Percentiles rank a stretch among this genome's conserved stretches.
phyloP scores from a whole-genome alignment of 2,329 filamentous ascomycete species.

The Trichoderma cornu-damae region DNA sequence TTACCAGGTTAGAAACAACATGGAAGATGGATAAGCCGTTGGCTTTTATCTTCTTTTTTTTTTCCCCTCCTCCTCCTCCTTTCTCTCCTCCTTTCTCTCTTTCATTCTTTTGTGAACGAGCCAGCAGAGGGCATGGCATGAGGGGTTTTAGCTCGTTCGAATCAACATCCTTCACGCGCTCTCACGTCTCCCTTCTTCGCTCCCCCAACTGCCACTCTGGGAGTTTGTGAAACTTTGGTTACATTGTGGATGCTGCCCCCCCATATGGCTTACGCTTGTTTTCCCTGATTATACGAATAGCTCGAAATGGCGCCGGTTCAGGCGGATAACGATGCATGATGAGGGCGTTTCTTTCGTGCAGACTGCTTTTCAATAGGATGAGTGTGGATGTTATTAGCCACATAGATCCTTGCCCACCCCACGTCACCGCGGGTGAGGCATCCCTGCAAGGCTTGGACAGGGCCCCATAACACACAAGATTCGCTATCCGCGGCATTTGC shows the following conservation, averaged over 20 bases:
- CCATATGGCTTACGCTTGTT: conserved; percentile 13
- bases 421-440: conserved; percentile 17
- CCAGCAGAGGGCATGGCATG: conserved; percentile 4
- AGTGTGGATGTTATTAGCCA: conserved; percentile 8
- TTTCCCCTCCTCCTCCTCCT: background rate
- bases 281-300: conserved; percentile 6
- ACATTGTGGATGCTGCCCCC: conserved; percentile 13
- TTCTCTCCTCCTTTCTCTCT: background rate
- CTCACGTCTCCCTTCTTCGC: background rate
- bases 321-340: conserved; percentile 9
- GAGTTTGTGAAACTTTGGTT: conserved; percentile 17
- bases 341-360: conserved; percentile 9
- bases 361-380: conserved; percentile 13
- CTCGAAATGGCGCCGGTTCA: conserved; percentile 5
- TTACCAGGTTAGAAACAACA: background rate
- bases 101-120: background rate
- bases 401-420: conserved; percentile 14
- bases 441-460: conserved; percentile 11
- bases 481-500: conserved; percentile 9
- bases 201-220: conserved; percentile 1
- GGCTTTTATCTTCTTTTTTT: conserved; percentile 5
- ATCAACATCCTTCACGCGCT: background rate
- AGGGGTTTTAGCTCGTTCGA: conserved; percentile 10
- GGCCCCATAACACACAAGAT: background rate
- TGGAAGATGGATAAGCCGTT: background rate